These are phyloP conservation scores for Debaryomycetaceae sp. DNA, from an alignment of 1,139 yeast genomes.

Conservation along the genomic window DNA sequence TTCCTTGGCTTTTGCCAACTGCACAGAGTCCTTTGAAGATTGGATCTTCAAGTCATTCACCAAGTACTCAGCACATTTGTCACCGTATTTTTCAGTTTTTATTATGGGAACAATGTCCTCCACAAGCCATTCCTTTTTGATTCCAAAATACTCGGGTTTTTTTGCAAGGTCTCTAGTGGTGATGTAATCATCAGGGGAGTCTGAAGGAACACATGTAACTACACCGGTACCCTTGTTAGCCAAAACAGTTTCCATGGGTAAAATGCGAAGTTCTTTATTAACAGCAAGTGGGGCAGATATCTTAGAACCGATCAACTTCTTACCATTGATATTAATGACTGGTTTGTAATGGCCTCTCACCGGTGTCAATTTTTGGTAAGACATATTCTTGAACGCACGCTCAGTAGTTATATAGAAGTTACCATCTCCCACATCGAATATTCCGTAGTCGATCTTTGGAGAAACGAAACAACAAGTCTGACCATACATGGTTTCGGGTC, in stretches of 20 bases:
- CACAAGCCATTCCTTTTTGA: conserved; percentile 83
- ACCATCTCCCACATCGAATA: conserved; percentile 80
- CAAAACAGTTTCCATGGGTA: conserved; percentile 97
- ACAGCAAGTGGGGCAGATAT: conserved; percentile 82
- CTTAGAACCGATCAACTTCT: conserved; percentile 76
- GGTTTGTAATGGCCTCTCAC: conserved; percentile 75
- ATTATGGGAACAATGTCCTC: conserved; percentile 72
- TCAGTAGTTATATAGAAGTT: conserved; percentile 84
- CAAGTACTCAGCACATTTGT: conserved; percentile 78
- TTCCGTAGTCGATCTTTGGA: conserved; percentile 89
- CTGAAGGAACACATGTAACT: conserved; percentile 97
- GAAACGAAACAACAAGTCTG: conserved; percentile 98
- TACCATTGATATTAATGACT: conserved; percentile 61
- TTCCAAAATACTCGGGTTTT: conserved; percentile 88
- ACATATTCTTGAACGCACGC: conserved; percentile 98
- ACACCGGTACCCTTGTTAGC: conserved; percentile 98
- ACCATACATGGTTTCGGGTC: conserved; percentile 99
- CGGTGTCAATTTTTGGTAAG: conserved; percentile 91
- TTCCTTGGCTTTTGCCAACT: conserved; percentile 90
- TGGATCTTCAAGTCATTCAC: conserved; percentile 87
- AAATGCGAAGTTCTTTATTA: conserved; percentile 68
- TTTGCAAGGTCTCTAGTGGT: conserved; percentile 79
- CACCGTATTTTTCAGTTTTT: conserved; percentile 82
- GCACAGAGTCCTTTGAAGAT: conserved; percentile 88
- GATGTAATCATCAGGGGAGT: conserved; percentile 95